These are phyloP conservation scores for Dictyostelium purpureum DNA, from an alignment of 78 protist species.

Conservation along the genomic window DNA sequence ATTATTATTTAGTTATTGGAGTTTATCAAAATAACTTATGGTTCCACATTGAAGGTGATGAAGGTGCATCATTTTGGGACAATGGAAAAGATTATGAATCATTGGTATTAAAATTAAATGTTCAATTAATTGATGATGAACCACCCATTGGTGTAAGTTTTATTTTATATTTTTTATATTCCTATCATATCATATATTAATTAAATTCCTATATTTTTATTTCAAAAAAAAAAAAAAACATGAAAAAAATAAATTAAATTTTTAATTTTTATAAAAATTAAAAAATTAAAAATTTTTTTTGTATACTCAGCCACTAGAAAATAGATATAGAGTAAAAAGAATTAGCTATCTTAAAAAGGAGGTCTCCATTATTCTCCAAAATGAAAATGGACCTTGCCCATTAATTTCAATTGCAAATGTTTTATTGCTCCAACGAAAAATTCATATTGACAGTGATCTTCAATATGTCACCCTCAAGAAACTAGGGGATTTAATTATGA, in stretches of 20 bases:
- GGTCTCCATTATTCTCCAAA: conserved; percentile 45
- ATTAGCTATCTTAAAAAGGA: conserved; percentile 3
- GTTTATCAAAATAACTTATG: conserved; percentile 41
- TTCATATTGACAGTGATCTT: not conserved
- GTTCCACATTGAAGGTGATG: conserved; percentile 64
- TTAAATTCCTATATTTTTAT: too few species aligned
- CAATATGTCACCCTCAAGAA: conserved; percentile 14
- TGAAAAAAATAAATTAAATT: too few species aligned
- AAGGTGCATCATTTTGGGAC: conserved; percentile 78
- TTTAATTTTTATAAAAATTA: too few species aligned
- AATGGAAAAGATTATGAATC: conserved; percentile 71
- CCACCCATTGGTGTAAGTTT: not conserved
- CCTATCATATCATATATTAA: not conserved
- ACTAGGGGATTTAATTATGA: conserved; percentile 65
- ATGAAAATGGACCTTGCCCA: conserved; percentile 81
- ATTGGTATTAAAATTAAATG: conserved; percentile 4
- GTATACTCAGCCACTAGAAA: not conserved
- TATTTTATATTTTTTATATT: too few species aligned
- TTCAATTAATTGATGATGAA: conserved; percentile 20
- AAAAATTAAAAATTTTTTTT: not conserved
- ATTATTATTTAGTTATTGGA: conserved; percentile 38
- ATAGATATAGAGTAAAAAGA: conserved; percentile 62
- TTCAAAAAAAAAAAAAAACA: too few species aligned
- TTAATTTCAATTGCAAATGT: conserved; percentile 71
- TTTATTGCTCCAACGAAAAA: conserved; percentile 39